Evolutionary conservation across 192 early-diverging fungal genomes (phyloP), one percentile per base, ranked within the genome.

Genomic region (Paraglomus brasilianum): DNA sequence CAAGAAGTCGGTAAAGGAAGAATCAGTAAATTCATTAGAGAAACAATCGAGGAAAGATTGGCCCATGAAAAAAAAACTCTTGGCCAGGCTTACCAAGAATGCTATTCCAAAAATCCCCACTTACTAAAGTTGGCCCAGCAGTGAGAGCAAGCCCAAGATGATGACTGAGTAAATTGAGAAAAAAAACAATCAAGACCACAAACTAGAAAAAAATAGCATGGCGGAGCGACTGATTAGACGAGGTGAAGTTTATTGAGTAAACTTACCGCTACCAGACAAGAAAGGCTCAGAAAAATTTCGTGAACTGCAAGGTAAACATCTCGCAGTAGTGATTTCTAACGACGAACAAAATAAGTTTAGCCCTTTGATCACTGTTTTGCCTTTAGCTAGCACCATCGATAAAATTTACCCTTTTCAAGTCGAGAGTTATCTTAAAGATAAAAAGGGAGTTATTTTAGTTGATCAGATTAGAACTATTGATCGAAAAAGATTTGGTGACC

Each of bases 321-420:
- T 40, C 14, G 57, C 14, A 38, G 10, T 59, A 40, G 57, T 59
- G 13, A 59, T 59, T 22, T 59, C 36, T 38, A 59, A 59, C 17
- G 57, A 59, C 57, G 57, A 59, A 36, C 57, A 59, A 59, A 59
- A 59, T 40, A 59, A 59, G 41, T 59, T 30, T 22, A 59, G 57
- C 17, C 57, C 57, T 13, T 36, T 59, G 36, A 59, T 59, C 13
- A 59, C 57, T 59, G 41, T 59, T 22, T 59, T 59, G 41, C 36
- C 57, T n/a, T 36, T 59, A 36, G 41, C 57, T 59, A 59, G 57
- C 41, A 24, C 30, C 8, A 8, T 59, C 30, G 36, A 59, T 36
- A 59, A 59, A 40, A 59, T 59, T 59, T 59, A 59, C 41, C 36
- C 57, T 21, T 59, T 59, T 38, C 57, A 53, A 53, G 52, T 53